Evolutionary conservation across 768 basidiomycete species (phyloP), one percentile per base, ranked within the genome.

Genomic region (Tylopilus balloui): DNA sequence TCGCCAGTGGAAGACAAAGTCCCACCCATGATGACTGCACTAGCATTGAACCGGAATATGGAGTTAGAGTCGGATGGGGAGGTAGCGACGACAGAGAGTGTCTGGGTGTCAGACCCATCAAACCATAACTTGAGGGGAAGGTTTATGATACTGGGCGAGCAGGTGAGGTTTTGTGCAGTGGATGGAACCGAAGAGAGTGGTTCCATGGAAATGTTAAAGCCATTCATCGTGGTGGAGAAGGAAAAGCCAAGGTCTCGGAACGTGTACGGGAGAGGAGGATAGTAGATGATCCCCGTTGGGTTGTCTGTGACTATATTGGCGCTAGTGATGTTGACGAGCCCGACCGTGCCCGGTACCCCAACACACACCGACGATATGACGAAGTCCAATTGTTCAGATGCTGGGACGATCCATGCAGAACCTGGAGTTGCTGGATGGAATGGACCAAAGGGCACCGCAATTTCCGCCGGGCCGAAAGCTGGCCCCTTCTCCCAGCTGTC

Each of bases 181-280:
- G 45, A 48, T 19, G 52, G 57, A 15, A 59, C 3, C 0, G 57
- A 50, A 9, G 54, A 43, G 13, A 56, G 45, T 1, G 19, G 11
- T 37, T 62, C 56, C 36, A 40, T 25, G 17, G 57, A 52, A 4
- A 62, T 32, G 10, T 56, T 48, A 41, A 59, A 52, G 24, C 54
- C 50, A 23, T 59, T 56, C 11, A 62, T n/a, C 6, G 29, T 38
- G 15, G 47, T 44, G 19, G 46, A 21, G 34, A 39, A 27, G 12
- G 41, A 48, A 24, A 40, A 42, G 1, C 45, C 48, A 6, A 20
- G 13, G 35, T 47, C 25, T 37, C 2, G 15, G 15, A 2, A 1
- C 20, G 12, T 4, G 3, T 17, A 6, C 13, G 40, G 43, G 17
- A 48, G 40, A 20, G 60, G 52, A 28, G 54, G 60, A 27, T 57